Base-by-base conservation (phyloP, 768 basidiomycete species). In the Dentipellis fragilis region DNA sequence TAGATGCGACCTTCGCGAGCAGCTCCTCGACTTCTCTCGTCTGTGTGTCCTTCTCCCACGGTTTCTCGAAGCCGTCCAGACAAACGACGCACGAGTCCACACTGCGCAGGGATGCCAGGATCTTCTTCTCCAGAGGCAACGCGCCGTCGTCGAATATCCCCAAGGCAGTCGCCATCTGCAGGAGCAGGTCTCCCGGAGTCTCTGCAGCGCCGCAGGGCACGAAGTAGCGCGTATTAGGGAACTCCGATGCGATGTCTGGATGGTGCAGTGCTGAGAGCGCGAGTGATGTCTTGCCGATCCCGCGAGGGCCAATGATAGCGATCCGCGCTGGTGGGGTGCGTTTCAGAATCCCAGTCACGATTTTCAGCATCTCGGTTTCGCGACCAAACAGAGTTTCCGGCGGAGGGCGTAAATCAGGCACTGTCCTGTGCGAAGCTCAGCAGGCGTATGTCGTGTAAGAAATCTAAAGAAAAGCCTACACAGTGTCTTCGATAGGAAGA, bases 251-350 rank as follows among this genome's bases (percentile, higher is more conserved):
- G 16, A 56, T n/a, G 11, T 22, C n/a, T 9, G 37, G 9, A 9
- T 34, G 8, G 23, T 58, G 21, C 12, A 58, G 52, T 10, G 34
- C 46, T 8, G 54, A n/a, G 4, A 54, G 52, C 10, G 54, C 57
- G 37, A 58, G 29, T 1, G 53, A 49, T 8, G 57, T 58, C 54
- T 58, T 58, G 42, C 57, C 57, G 7, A 58, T 58, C 12, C 57
- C 57, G 4, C 57, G 55, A 48, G 47, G 19, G 8, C 66, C 66
- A 38, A 67, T 57, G 52, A 67, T 59, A 3, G 58, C 60, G 19
- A 61, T 45, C 17, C 58, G 58, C 8, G 55, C 49, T 23, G 58
- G 19, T n/a, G 49, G 39, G 1, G 22, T 5, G 9, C 50, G 17
- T 12, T 51, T 52, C 10, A 56, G 12, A 11, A 61, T 54, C 6